These are phyloP conservation scores for Scolecobasidium constrictum DNA, from an alignment of 2,329 filamentous ascomycete species.

Conservation along the genomic window DNA sequence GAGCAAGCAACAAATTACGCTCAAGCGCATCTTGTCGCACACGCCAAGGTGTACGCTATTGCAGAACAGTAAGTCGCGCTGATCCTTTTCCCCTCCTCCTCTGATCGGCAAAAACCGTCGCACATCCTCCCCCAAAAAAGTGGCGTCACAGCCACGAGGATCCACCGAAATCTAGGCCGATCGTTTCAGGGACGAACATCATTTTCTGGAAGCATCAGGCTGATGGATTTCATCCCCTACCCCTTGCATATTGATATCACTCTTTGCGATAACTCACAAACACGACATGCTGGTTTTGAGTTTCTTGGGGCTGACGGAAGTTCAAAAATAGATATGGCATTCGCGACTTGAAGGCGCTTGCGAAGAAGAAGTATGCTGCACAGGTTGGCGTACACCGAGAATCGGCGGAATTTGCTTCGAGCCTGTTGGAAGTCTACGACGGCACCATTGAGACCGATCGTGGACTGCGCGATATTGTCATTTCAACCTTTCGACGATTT, in stretches of 20 bases:
- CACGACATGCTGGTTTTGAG: too few relatives aligned
- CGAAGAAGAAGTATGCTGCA: slow-evolving; percentile 34
- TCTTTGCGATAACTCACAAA: too few relatives aligned
- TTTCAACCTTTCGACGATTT: slow-evolving; percentile 35
- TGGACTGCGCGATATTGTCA: slow-evolving; percentile 35
- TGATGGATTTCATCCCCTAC: too few relatives aligned
- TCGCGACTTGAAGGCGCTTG: slow-evolving; percentile 33
- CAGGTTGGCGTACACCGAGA: slow-evolving; percentile 32
- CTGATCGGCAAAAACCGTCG: too few relatives aligned
- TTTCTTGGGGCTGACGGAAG: slow-evolving; percentile 17
- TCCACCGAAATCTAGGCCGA: too few relatives aligned
- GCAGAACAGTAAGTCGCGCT: slow-evolving; percentile 34
- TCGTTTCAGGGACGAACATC: too few relatives aligned
- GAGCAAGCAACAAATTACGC: slow-evolving; percentile 26
- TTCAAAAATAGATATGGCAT: slow-evolving; percentile 31
- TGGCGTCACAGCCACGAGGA: too few relatives aligned
- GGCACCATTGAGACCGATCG: slow-evolving; percentile 38
- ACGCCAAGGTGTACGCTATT: slow-evolving; percentile 38
- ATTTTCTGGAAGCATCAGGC: too few relatives aligned
- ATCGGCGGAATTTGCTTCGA: slow-evolving; percentile 34
- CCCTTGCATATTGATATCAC: too few relatives aligned
- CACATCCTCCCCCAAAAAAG: too few relatives aligned
- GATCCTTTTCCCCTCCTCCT: slow-evolving; percentile 11
- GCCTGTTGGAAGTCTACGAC: slow-evolving; percentile 38
- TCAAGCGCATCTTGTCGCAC: slow-evolving; percentile 31